These are phyloP conservation scores for Apiosordaria backusii DNA, from an alignment of 495 filamentous ascomycete species.

Conservation along the genomic window DNA sequence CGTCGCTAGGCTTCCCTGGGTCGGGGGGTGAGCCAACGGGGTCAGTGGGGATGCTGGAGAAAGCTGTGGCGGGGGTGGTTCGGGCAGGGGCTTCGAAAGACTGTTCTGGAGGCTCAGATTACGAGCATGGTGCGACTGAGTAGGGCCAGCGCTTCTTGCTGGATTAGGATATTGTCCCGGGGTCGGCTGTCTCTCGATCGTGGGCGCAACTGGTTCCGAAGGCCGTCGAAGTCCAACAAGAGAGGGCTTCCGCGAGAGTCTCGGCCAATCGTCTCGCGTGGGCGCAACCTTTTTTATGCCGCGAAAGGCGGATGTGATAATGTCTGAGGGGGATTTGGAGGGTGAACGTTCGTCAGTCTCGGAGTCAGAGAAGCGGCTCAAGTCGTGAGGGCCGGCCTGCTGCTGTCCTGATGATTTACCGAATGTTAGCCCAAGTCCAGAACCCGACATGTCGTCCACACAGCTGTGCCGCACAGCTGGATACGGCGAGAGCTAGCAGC, in stretches of 20 bases:
- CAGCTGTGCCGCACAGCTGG: constrained; percentile 18
- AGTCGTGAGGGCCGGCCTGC: constrained; percentile 21
- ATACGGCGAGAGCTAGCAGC: constrained; percentile 3
- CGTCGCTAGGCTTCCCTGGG: constrained; percentile 25
- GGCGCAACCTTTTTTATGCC: constrained; percentile 48
- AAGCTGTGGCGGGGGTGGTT: constrained; percentile 42
- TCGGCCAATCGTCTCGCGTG: constrained; percentile 36
- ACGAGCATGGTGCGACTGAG: constrained; percentile 42
- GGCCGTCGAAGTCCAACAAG: constrained; percentile 32
- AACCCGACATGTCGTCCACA: constrained; percentile 27
- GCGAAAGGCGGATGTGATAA: constrained; percentile 49
- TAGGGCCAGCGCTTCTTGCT: constrained; percentile 18
- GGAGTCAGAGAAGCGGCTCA: constrained; percentile 34
- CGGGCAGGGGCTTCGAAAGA: constrained; percentile 51
- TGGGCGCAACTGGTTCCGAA: constrained; percentile 22
- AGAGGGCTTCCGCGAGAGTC: constrained; percentile 32
- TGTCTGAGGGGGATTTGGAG: constrained; percentile 38
- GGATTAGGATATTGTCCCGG: constrained; percentile 27
- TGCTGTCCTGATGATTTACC: constrained; percentile 29
- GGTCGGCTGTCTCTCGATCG: constrained; percentile 22
- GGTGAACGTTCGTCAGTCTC: constrained; percentile 39
- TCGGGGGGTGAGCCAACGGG: constrained; percentile 22
- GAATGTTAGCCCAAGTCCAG: constrained; percentile 34
- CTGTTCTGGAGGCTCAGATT: constrained; percentile 49
- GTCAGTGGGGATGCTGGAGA: constrained; percentile 38